Evolutionary conservation across 2,329 filamentous ascomycete species (phyloP).

Genomic region (Pseudopithomyces chartarum): DNA sequence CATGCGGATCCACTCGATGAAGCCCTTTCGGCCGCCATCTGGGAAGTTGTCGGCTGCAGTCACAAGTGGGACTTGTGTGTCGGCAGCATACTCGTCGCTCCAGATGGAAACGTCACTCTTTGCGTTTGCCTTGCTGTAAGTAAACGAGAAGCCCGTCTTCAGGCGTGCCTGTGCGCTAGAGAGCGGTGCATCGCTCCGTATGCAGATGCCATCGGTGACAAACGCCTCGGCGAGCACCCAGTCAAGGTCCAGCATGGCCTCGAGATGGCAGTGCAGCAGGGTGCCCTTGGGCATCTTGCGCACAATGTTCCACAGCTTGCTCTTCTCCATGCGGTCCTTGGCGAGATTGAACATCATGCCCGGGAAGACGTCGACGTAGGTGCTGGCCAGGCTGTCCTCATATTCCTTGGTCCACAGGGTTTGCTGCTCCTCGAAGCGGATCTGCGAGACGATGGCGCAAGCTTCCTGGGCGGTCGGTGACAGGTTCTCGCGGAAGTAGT

Average conservation of each 20-base stretch:
- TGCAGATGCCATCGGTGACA: constrained; percentile 73
- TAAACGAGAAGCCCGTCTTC: constrained; percentile 64
- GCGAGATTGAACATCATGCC: constrained; percentile 94
- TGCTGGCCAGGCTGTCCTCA: constrained; percentile 70
- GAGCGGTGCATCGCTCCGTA: constrained; percentile 65
- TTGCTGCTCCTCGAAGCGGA: constrained; percentile 76
- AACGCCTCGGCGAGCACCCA: constrained; percentile 77
- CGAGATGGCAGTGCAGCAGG: constrained; percentile 83
- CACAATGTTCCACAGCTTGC: constrained; percentile 83
- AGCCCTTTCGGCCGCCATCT: constrained; percentile 70
- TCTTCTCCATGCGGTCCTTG: constrained; percentile 83
- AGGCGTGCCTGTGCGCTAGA: constrained; percentile 58
- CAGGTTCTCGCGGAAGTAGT: constrained; percentile 72
- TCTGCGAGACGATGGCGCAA: constrained; percentile 77
- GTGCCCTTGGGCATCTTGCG: constrained; percentile 87
- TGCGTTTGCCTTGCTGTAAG: constrained; percentile 49
- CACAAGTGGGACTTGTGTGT: constrained; percentile 62
- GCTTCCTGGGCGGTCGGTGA: constrained; percentile 80
- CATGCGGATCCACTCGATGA: constrained; percentile 76
- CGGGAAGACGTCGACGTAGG: constrained; percentile 72
- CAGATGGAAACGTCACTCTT: constrained; percentile 63
- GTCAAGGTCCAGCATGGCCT: constrained; percentile 88
- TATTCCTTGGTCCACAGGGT: constrained; percentile 77
- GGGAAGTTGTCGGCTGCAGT: constrained; percentile 76
- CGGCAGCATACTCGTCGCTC: constrained; percentile 65